Evolutionary conservation across 2,329 filamentous ascomycete genomes (phyloP), one percentile per base, ranked within the genome.

Genomic region (Alternaria ethzedia): DNA sequence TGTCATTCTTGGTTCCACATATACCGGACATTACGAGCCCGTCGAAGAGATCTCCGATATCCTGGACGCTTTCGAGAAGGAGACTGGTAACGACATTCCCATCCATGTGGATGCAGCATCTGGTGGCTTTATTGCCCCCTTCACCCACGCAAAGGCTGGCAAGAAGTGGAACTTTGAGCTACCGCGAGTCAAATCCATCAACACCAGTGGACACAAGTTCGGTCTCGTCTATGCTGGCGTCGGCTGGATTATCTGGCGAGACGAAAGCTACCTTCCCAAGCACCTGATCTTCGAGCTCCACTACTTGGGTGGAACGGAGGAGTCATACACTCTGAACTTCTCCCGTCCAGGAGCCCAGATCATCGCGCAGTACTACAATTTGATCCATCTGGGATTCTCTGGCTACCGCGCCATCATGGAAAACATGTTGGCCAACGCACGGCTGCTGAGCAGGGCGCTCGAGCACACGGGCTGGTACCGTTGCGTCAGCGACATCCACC

Each of bases 1-100:
- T 71, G 88, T 90, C 0, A 92, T 92, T 57, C 73, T 93, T 6
- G 90, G 90, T 4, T 89, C 86, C 54, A 93, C 90, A 0, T 93
- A 92, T 69, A 93, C 90, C 0, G 90, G 90, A 0, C 89, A 92
- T 72, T 92, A 89, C 66, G 90, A 92, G 77, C 89, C 90, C 0
- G 89, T 92, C 0, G 87, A 91, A 74, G 87, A 89, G 70, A 86
- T 93, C 20, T 87, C 86, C 20, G 84, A 88, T 17, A 85, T 92
- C 12, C 81, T 93, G 3, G 88, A 91, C 65, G 83, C 87, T 46
- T 89, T 85, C 54, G 83, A 91, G 75, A 82, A 85, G 58, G 81
- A 88, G 73, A 90, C 87, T 3, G 89, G 89, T 0, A 72, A 85
- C 32, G 86, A 89, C 64, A 89, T 91, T 61, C 89, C 90, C 0